These are phyloP conservation scores for Avena atlantica DNA, from an alignment of 176 grass and related monocot genomes.

Conservation along the genomic window DNA sequence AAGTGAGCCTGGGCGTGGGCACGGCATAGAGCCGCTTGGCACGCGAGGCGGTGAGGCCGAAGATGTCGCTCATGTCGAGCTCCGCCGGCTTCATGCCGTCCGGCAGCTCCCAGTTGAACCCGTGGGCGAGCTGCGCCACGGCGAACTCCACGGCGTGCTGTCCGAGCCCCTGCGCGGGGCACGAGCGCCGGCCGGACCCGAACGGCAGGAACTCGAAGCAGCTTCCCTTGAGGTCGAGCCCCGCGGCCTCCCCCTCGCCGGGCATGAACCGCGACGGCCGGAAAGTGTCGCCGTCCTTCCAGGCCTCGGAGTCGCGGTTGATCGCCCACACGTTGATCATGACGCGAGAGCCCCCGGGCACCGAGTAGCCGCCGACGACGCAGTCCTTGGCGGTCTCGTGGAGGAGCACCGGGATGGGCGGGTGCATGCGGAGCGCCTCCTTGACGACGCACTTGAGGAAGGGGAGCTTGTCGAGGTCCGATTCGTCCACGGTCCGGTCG, in stretches of 20 bases:
- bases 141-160: slow-evolving; percentile 62
- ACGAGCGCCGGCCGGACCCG: slow-evolving; percentile 72
- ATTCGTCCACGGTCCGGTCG: neutral
- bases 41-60: slow-evolving; percentile 72
- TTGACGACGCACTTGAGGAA: slow-evolving; percentile 7
- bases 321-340: neutral
- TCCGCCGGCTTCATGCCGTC: slow-evolving; percentile 68
- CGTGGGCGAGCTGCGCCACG: slow-evolving; percentile 73
- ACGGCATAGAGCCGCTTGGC: slow-evolving; percentile 64
- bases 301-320: slow-evolving; percentile 51
- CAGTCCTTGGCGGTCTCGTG: neutral
- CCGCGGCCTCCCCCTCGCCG: slow-evolving; percentile 10
- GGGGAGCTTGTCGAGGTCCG: neutral
- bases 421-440: neutral
- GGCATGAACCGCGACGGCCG: slow-evolving; percentile 56
- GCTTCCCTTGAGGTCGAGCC: slow-evolving; percentile 72
- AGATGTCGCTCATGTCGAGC: slow-evolving; percentile 82
- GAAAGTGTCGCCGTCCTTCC: slow-evolving; percentile 69
- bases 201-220: slow-evolving; percentile 86
- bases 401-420: neutral
- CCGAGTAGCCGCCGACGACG: neutral
- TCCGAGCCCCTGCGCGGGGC: slow-evolving; percentile 64
- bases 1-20: slow-evolving; percentile 57
- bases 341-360: slow-evolving; percentile 42
- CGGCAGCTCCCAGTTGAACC: slow-evolving; percentile 67